Evolutionary conservation across 495 filamentous ascomycete species (phyloP), one percentile per base, ranked within the genome.

Genomic region (Eremomyces bilateralis): DNA sequence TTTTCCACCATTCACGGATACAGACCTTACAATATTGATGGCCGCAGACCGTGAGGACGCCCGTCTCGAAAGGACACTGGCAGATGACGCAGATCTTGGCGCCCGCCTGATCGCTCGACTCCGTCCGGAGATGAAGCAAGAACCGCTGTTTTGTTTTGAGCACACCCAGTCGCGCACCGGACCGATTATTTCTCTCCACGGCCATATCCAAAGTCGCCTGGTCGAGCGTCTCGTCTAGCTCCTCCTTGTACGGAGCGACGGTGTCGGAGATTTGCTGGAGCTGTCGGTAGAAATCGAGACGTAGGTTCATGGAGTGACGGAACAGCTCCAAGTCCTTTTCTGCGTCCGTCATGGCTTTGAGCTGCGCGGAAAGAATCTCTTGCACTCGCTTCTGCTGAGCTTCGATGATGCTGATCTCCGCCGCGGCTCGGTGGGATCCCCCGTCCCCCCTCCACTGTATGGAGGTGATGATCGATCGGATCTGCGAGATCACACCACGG

Each of bases 21-120:
- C 88, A 97, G 21, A 78, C 76, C 36, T 73, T 77, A 56, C 85
- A 94, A 45, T 78, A 94, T 37, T 76, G 69, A 46, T 97, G 85
- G 0, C 85, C 85, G 52, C 85, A 97, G 2, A 75, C 64, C 1
- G 85, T 94, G 45, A 97, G 59, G 20, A 84, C 73, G 29, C 85
- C 88, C 29, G 66, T 53, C 44, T 76, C 74, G 49, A 91, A 83
- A 3, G 55, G 41, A 1, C 61, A 58, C 37, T 75, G 69, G 49
- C 83, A 92, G 41, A 94, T 91, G 41, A 85, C 63, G 50, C 83
- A 93, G 15, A 71, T 65, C 27, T 64, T 60, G 15, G 68, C 56
- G 8, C 34, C 50, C 40, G 72, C 64, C 21, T 72, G 54, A n/a
- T 62, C 52, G 27, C 53, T 56, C 3, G 67, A 58, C 13, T 80